Base-by-base conservation (phyloP, 257 asterid species). In the Penstemon eatonii region DNA sequence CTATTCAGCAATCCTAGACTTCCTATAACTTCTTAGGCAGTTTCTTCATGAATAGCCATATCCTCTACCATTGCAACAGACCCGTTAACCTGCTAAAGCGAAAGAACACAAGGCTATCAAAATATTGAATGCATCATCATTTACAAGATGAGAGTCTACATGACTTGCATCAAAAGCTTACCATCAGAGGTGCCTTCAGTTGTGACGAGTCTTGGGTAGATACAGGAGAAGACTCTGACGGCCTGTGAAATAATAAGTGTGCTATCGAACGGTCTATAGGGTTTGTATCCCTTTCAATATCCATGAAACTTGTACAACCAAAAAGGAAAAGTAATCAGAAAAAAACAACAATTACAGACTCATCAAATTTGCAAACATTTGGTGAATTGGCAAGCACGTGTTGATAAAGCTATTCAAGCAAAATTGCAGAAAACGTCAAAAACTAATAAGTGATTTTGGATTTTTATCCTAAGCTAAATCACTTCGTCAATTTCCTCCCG, bases 191-290 rank as follows among this genome's bases (percentile, higher is more conserved):
- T 4, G 84, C 57, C 75, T 71, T 81, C 44, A 69, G 57, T 25
- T 76, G 72, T 38, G 36, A 38, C 1, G 81, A 62, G 39, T 76
- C 85, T 6, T 75, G 78, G 18, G 73, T 78, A 19, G 80, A 76
- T 8, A 60, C 8, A n/a, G 71, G 56, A 45, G 84, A 45, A 42
- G 94, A 64, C 52, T 82, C 91, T 6, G 87, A 72, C 38, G 94
- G 91, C 77, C 91, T 82, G 81, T 86, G 96, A 76, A 90, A 92
- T 72, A 90, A 74, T 42, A 90, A 68, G 73, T 92, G 97, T 1
- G 98, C 97, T 19, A 90, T 75, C 5, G 95, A 86, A 44, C 94
- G 87, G 69, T 90, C 98, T 52, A 92, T 81, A 25, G 96, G 96
- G 74, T 92, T 90, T 1, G 95, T 92, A 53, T 82, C 86, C 0